A percentile compares a stretch with the other conserved stretches of the same genome.
Evolutionary conservation across 495 filamentous ascomycete species (phyloP).

Genomic region (Neurospora sublineolata): DNA sequence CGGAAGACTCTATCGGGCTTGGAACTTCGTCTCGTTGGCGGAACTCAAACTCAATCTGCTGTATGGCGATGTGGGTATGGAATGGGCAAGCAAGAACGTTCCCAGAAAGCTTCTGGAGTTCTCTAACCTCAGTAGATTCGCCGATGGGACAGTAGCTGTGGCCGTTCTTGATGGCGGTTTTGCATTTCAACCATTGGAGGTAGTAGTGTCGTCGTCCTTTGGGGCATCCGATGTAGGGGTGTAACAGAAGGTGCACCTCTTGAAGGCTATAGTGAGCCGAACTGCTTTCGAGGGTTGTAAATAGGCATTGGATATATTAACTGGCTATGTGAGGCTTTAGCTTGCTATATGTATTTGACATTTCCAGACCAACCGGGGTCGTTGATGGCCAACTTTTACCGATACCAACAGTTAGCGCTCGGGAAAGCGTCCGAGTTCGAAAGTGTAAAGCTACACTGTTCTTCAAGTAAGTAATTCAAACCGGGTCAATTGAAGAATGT

Average conservation of each 20-base stretch:
- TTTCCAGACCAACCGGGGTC: neutral
- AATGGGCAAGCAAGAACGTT: constrained; percentile 19
- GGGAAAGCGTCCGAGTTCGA: neutral
- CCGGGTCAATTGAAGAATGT: neutral
- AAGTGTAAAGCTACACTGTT: neutral
- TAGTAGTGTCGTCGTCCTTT: constrained; percentile 18
- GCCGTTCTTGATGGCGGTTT: constrained; percentile 11
- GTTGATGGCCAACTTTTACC: neutral
- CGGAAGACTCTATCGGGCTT: neutral
- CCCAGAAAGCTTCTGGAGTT: constrained; percentile 15
- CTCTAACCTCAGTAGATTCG: constrained; percentile 10
- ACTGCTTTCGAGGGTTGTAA: neutral
- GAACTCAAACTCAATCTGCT: constrained; percentile 14
- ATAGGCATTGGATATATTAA: neutral
- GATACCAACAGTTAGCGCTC: neutral
- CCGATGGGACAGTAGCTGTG: constrained; percentile 15
- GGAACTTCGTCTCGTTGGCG: neutral
- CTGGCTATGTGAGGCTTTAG: neutral
- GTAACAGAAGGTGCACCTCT: constrained; percentile 23
- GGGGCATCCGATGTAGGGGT: constrained; percentile 18
- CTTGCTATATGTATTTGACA: neutral
- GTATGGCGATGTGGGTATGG: constrained; percentile 18
- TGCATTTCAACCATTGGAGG: constrained; percentile 25
- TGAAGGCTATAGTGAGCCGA: neutral
- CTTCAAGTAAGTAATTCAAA: neutral